These are phyloP conservation scores for Piromyces finnis DNA, from an alignment of 192 early-diverging fungal species.

Conservation along the genomic window DNA sequence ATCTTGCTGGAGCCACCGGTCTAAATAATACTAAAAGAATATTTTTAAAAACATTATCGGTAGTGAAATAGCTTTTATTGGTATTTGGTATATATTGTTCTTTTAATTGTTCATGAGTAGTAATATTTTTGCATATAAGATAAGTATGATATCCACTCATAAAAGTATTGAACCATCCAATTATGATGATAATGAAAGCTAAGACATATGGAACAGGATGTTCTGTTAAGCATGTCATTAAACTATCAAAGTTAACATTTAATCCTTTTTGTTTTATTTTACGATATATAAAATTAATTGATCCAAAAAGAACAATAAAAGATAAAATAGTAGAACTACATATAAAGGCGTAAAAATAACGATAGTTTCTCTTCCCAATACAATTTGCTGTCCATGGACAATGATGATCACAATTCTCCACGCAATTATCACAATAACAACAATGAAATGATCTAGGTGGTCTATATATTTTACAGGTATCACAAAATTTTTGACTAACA, in stretches of 20 bases:
- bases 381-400: slow-evolving; percentile 92
- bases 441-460: slow-evolving; percentile 71
- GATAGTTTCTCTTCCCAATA: slow-evolving; percentile 49
- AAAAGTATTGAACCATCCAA: not conserved
- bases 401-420: slow-evolving; percentile 30
- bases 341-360: slow-evolving; percentile 4
- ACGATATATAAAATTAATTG: not conserved
- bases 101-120: not conserved
- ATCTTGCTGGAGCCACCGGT: not conserved
- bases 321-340: not conserved
- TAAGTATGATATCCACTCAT: not conserved
- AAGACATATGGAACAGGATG: not conserved
- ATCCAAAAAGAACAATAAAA: not conserved
- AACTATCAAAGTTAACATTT: not conserved
- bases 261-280: not conserved
- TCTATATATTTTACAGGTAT: slow-evolving; percentile 36
- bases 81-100: not conserved
- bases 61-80: not conserved
- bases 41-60: not conserved
- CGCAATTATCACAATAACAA: slow-evolving; percentile 28
- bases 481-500: not conserved
- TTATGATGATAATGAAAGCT: not conserved
- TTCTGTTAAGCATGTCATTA: not conserved
- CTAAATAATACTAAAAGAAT: not conserved
- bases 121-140: not conserved